Base-by-base conservation (phyloP, 139 green algal genomes). In the Chlorella sp. region DNA sequence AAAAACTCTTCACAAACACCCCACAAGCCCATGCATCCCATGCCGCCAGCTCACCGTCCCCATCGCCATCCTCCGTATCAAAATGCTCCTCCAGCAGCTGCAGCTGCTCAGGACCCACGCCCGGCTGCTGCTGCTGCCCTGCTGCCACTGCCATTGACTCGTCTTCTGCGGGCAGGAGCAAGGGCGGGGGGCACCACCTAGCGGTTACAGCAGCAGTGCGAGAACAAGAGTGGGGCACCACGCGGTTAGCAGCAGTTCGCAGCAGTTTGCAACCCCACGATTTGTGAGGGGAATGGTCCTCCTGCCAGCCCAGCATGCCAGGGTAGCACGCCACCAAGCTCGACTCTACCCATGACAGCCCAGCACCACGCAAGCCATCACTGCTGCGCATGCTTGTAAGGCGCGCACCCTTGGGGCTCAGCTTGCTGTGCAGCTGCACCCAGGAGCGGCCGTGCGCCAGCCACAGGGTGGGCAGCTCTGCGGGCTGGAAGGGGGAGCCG, bases 381-480 rank as follows among this genome's bases (percentile, higher is more conserved):
- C 48, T 14, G 22, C 64, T 73, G 64, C 64, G 11, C 22, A 26
- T 14, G 22, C 24, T 76, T 15, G 39, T 84, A 1, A 28, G 80
- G 34, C 21, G 21, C 83, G 22, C 48, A 89, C 85, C 71, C 24
- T 83, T 83, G 71, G 76, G n/a, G 9, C 75, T 48, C 64, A 87
- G 61, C 69, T 73, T 83, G 78, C 37, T 81, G 34, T 94, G 69
- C 15, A 73, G 30, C 36, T 36, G 28, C 66, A 89, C 89, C 90
- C 92, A 94, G 0, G n/a, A 24, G 9, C n/a, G 11, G 14, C 91
- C 93, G 24, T 89, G 60, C 2, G 90, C 64, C 19, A 83, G 39
- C 93, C 93, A 96, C 19, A 93, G 73, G 30, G 48, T 61, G 57
- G 92, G 85, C 34, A 96, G 83, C 37, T 94, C 90, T 48, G 92